phyloP scores from a whole-genome alignment of 371 early-diverging fungal genomes.

The Zychaea mexicana region DNA sequence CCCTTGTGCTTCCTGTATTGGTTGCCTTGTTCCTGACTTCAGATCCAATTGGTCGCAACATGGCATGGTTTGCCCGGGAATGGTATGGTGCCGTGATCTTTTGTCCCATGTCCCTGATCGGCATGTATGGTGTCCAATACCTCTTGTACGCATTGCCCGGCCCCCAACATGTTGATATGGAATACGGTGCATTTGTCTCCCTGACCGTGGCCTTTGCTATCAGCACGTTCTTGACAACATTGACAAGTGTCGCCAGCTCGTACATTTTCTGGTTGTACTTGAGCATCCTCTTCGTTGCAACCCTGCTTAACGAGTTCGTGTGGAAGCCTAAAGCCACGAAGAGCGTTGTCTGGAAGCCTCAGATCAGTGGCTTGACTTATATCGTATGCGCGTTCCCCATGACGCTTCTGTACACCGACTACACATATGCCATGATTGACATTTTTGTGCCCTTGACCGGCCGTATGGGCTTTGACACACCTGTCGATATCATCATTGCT shows the following conservation, averaged over 20 bases:
- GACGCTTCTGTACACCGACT: conserved; percentile 48
- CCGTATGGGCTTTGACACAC: conserved; percentile 70
- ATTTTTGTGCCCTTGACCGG: conserved; percentile 79
- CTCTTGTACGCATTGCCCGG: conserved; percentile 32
- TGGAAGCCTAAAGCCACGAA: conserved; percentile 23
- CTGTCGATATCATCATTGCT: conserved; percentile 70
- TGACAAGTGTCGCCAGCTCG: conserved; percentile 52
- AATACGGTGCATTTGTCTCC: conserved; percentile 42
- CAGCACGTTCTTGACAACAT: conserved; percentile 41
- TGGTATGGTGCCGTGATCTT: conserved; percentile 62
- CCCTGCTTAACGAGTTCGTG: conserved; percentile 32
- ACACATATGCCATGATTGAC: conserved; percentile 55
- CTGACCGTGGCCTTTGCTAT: conserved; percentile 35
- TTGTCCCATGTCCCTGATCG: conserved; percentile 50
- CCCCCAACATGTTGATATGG: conserved; percentile 44
- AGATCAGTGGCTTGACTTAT: conserved; percentile 42
- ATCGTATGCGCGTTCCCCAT: conserved; percentile 39
- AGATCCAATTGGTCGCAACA: conserved; percentile 40
- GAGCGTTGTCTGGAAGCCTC: conserved; percentile 22
- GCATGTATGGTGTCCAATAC: conserved; percentile 53
- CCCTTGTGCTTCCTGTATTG: conserved; percentile 46
- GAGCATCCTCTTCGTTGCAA: conserved; percentile 22
- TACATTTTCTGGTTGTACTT: conserved; percentile 52
- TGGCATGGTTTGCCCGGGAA: conserved; percentile 71
- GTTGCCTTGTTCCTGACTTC: conserved; percentile 46